phyloP scores from a whole-genome alignment of 2,329 filamentous ascomycete genomes.

The Scolecobasidium constrictum region DNA sequence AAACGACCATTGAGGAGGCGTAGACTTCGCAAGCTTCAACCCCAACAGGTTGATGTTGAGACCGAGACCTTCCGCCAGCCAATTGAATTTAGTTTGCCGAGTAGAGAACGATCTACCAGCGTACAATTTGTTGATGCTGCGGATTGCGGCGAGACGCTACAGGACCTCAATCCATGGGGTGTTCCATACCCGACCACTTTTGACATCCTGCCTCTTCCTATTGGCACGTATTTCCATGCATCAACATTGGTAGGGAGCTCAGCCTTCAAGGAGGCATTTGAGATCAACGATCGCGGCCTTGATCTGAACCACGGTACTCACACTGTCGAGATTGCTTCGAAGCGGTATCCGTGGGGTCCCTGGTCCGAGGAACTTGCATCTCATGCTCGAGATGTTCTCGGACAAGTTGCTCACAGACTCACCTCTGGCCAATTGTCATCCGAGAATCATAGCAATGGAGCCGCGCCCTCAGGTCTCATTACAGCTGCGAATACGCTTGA shows the following conservation, averaged over 20 bases:
- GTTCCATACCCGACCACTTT: conserved; percentile 43
- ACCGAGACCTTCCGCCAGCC: conserved; percentile 34
- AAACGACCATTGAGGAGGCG: background rate
- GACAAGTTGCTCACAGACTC: too few species aligned
- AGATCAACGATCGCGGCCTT: conserved; percentile 19
- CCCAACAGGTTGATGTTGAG: conserved; percentile 31
- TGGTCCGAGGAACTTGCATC: conserved; percentile 47
- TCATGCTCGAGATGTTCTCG: conserved; percentile 28
- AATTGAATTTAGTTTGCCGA: conserved; percentile 15
- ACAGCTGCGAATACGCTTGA: too few species aligned
- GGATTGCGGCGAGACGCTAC: conserved; percentile 14
- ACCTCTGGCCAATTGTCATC: too few species aligned
- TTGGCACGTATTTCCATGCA: conserved; percentile 44
- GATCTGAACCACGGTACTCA: conserved; percentile 27
- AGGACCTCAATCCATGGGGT: conserved; percentile 38
- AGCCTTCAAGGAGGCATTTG: conserved; percentile 37
- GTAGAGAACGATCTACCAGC: conserved; percentile 1
- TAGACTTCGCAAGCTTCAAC: background rate
- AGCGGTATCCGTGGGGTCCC: conserved; percentile 34
- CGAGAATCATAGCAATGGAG: too few species aligned
- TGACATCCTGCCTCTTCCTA: conserved; percentile 36
- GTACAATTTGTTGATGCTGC: conserved; percentile 12
- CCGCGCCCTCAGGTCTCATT: too few species aligned
- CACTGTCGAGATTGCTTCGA: conserved; percentile 24
- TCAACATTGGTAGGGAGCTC: conserved; percentile 49